Conservation (phyloP, 1,284 basidiomycete species). For the Ustanciosporium gigantosporum region DNA sequence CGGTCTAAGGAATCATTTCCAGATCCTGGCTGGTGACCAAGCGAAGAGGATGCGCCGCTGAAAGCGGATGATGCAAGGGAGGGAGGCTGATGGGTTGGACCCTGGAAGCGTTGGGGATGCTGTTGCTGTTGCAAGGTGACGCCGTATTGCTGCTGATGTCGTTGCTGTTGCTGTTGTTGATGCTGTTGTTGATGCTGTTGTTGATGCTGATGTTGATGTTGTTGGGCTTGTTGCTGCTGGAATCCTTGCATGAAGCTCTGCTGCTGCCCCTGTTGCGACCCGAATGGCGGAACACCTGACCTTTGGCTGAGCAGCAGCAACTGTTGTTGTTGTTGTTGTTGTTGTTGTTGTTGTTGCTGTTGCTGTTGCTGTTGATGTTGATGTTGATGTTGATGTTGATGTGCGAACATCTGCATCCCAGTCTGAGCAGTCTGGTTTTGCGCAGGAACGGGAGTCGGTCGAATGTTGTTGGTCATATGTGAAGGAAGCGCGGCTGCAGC, state of each 20-base stretch:
- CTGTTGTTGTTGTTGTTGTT: background rate
- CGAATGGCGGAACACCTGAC: background rate
- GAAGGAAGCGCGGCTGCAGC: conserved; percentile 50
- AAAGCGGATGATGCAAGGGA: background rate
- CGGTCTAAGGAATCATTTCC: background rate
- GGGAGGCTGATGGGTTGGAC: background rate
- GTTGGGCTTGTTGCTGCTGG: conserved; percentile 2
- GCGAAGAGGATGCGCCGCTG: background rate
- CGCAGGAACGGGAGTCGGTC: conserved; percentile 6
- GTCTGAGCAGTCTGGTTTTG: conserved; percentile 7
- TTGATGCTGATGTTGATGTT: conserved; percentile 14
- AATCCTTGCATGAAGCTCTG: conserved; percentile 6
- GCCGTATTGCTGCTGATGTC: background rate
- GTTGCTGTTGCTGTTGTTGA: background rate
- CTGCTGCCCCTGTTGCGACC: conserved; percentile 5
- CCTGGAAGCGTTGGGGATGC: background rate
- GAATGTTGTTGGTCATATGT: conserved; percentile 34
- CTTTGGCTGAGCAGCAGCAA: too few relatives aligned
- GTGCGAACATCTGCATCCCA: conserved; percentile 7
- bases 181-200: conserved; percentile 7
- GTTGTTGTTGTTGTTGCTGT: conserved; percentile 5
- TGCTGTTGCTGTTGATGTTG: conserved; percentile 17
- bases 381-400: conserved; percentile 8
- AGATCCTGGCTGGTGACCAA: background rate
- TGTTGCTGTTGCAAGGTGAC: background rate